A percentile compares a stretch with the other conserved stretches of the same genome.
Conservation (phyloP, 2,329 filamentous ascomycete genomes). For the Trichophyton benhamiae region DNA sequence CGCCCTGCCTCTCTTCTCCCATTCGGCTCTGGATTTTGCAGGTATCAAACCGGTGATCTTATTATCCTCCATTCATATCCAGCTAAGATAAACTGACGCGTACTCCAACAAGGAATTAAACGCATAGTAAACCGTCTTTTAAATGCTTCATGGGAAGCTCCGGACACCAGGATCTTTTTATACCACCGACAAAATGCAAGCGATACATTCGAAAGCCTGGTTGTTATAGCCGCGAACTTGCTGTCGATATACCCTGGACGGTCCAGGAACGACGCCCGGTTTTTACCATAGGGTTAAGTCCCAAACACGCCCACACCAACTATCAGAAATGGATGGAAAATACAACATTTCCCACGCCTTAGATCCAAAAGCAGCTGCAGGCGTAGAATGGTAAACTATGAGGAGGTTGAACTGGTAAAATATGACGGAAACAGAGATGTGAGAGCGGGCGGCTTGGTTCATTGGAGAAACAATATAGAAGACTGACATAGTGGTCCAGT, state of each 20-base stretch:
- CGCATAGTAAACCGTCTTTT: constrained; percentile 38
- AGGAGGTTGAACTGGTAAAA: constrained; percentile 48
- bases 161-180: constrained; percentile 34
- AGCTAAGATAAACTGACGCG: constrained; percentile 45
- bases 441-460: background rate
- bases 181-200: constrained; percentile 20
- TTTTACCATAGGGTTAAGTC: constrained; percentile 14
- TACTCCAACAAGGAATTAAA: constrained; percentile 29
- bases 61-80: constrained; percentile 49
- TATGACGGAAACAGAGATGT: background rate
- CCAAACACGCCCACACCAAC: background rate
- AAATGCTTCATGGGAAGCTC: constrained; percentile 26
- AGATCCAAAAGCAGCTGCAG: constrained; percentile 39
- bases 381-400: constrained; percentile 52
- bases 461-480: constrained; percentile 8
- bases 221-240: constrained; percentile 60
- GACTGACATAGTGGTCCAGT: background rate
- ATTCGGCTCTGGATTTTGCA: constrained; percentile 20
- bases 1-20: constrained; percentile 41
- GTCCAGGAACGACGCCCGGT: background rate
- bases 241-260: constrained; percentile 22
- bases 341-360: constrained; percentile 41
- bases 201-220: constrained; percentile 55
- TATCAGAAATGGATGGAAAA: constrained; percentile 44
- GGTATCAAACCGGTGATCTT: constrained; percentile 43